phyloP scores from a whole-genome alignment of 306 rosid genomes.

The Pyrus communis region DNA sequence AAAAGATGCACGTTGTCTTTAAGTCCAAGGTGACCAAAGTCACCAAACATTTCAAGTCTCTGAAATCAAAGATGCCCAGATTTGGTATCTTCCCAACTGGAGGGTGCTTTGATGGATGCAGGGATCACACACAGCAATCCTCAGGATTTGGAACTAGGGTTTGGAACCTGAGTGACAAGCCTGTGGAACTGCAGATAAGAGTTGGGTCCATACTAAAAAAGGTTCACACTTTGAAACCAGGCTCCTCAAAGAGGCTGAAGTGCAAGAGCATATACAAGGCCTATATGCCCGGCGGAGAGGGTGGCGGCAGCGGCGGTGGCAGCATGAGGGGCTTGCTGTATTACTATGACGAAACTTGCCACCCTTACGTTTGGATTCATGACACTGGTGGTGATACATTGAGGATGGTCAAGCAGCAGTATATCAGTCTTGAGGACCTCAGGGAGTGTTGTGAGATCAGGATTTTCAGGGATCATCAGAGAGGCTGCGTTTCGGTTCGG shows the following conservation, averaged over 20 bases:
- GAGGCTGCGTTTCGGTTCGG: conserved; percentile 66
- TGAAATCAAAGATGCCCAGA: conserved; percentile 34
- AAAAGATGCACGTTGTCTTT: conserved; percentile 18
- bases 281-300: conserved; percentile 43
- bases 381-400: conserved; percentile 64
- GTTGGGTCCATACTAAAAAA: conserved; percentile 85
- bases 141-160: conserved; percentile 78
- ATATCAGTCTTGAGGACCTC: conserved; percentile 78
- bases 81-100: conserved; percentile 41
- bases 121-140: conserved; percentile 52
- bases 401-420: conserved; percentile 91
- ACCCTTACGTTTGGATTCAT: conserved; percentile 88
- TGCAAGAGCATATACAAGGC: conserved; percentile 82
- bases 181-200: conserved; percentile 91
- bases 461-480: conserved; percentile 86
- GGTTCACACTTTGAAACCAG: conserved; percentile 74
- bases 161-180: conserved; percentile 81
- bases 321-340: conserved; percentile 70
- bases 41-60: conserved; percentile 17
- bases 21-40: conserved; percentile 20
- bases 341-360: conserved; percentile 76
- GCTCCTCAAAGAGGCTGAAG: conserved; percentile 74
- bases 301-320: conserved; percentile 23
- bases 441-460: conserved; percentile 75
- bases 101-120: conserved; percentile 73